Percentiles rank a stretch among this genome's conserved stretches.
phyloP scores from a whole-genome alignment of 2,329 filamentous ascomycete genomes.

The Xylariaceae sp. region DNA sequence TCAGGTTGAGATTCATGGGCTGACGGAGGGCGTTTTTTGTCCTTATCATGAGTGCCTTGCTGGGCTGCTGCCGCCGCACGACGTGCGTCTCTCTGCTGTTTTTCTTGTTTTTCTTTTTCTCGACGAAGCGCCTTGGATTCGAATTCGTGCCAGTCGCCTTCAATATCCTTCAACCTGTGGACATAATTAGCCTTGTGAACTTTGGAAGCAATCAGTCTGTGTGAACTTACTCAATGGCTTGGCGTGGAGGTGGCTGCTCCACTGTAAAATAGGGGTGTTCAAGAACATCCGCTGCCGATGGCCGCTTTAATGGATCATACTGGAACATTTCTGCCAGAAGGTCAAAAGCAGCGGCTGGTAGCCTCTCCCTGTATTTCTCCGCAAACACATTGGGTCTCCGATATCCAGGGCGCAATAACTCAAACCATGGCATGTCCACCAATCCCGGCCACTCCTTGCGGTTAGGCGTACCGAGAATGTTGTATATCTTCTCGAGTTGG shows the following conservation, averaged over 20 bases:
- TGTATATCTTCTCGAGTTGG: slow-evolving; percentile 96
- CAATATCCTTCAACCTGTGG: slow-evolving; percentile 66
- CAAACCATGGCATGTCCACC: slow-evolving; percentile 95
- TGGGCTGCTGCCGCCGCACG: slow-evolving; percentile 38
- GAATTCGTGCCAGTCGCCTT: slow-evolving; percentile 98
- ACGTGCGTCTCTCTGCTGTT: slow-evolving; percentile 52
- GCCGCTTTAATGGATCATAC: slow-evolving; percentile 81
- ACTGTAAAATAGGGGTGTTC: slow-evolving; percentile 82
- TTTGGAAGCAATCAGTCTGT: slow-evolving; percentile 3
- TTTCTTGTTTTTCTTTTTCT: slow-evolving; percentile 76
- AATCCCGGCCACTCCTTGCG: slow-evolving; percentile 82
- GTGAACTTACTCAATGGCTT: slow-evolving; percentile 71
- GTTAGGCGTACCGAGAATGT: slow-evolving; percentile 82
- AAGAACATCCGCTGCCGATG: slow-evolving; percentile 78
- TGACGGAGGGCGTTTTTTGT: slow-evolving; percentile 26
- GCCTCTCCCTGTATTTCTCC: slow-evolving; percentile 72
- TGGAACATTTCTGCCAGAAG: slow-evolving; percentile 79
- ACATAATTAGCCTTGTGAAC: slow-evolving; percentile 30
- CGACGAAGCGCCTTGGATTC: slow-evolving; percentile 92
- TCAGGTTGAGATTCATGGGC: slow-evolving; percentile 23
- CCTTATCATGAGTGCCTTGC: slow-evolving; percentile 33
- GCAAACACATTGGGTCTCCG: slow-evolving; percentile 72
- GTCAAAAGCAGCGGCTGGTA: slow-evolving; percentile 79
- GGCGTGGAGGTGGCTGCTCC: slow-evolving; percentile 72
- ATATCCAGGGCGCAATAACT: slow-evolving; percentile 76